Evolutionary conservation across 306 rosid genomes (phyloP).

Genomic region (Benincasa hispida): DNA sequence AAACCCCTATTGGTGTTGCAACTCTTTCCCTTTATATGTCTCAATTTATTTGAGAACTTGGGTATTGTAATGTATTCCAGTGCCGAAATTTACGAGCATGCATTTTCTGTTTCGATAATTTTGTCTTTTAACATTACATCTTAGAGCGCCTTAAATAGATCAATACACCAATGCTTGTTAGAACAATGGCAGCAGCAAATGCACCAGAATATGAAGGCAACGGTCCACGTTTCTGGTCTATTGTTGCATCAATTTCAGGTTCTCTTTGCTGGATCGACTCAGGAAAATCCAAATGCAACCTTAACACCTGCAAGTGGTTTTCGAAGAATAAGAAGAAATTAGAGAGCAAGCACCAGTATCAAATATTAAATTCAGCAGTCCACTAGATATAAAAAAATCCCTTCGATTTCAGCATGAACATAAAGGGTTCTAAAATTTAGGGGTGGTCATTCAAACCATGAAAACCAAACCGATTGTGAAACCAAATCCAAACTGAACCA

Average conservation of each 20-base stretch:
- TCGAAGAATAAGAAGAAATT: not conserved
- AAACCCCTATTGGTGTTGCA: not conserved
- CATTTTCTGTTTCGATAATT: not conserved
- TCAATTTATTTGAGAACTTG: not conserved
- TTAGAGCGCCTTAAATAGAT: slow-evolving; percentile 61
- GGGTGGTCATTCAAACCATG: too few relatives aligned
- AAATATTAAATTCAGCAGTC: not conserved
- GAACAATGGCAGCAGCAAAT: slow-evolving; percentile 44
- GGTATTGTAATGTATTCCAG: not conserved
- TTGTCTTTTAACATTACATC: not conserved
- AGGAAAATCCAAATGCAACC: slow-evolving; percentile 59
- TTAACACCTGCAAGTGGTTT: slow-evolving; percentile 47
- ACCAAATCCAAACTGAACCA: too few relatives aligned
- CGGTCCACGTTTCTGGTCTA: slow-evolving; percentile 15
- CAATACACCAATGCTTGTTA: slow-evolving; percentile 47
- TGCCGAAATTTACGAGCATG: not conserved
- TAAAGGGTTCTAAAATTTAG: not conserved
- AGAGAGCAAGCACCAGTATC: not conserved
- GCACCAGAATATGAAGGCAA: slow-evolving; percentile 27
- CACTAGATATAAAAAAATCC: not conserved
- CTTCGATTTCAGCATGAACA: not conserved
- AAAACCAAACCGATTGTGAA: too few relatives aligned
- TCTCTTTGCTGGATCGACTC: slow-evolving; percentile 19
- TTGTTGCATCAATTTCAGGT: slow-evolving; percentile 10
- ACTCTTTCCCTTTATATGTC: not conserved